phyloP scores from a whole-genome alignment of 371 early-diverging fungal genomes.

The Coemansia sp. region DNA sequence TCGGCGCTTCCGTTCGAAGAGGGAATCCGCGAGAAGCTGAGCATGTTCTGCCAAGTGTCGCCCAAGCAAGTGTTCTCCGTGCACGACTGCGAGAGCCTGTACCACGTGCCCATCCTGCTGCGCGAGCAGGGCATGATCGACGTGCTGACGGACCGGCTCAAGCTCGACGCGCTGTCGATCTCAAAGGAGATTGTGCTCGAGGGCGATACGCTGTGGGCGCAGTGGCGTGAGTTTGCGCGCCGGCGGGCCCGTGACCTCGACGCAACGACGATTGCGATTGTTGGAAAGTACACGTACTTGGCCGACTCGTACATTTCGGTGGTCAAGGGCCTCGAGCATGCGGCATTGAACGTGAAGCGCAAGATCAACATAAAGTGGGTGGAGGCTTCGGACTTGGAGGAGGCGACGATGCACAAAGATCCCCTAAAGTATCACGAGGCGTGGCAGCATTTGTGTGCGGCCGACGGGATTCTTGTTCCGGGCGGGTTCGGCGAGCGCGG shows the following conservation, averaged over 20 bases:
- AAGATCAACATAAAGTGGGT: constrained; percentile 91
- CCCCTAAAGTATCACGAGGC: constrained; percentile 93
- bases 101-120: constrained; percentile 94
- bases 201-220: constrained; percentile 66
- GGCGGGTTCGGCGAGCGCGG: constrained; percentile 99
- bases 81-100: constrained; percentile 93
- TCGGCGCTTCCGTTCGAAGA: constrained; percentile 76
- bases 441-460: constrained; percentile 83
- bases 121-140: constrained; percentile 81
- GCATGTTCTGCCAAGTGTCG: constrained; percentile 97
- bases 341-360: constrained; percentile 77
- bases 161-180: constrained; percentile 63
- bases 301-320: constrained; percentile 98
- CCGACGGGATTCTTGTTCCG: constrained; percentile 97
- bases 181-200: constrained; percentile 56
- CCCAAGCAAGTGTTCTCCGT: constrained; percentile 90
- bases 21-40: constrained; percentile 87
- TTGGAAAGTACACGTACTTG: constrained; percentile 95
- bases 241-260: constrained; percentile 81
- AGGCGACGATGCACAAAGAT: constrained; percentile 63
- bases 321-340: constrained; percentile 94
- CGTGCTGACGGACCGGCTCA: constrained; percentile 78
- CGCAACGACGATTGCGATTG: constrained; percentile 87
- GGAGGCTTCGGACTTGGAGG: constrained; percentile 90
- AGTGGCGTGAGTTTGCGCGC: constrained; percentile 83